These are phyloP conservation scores for Didymella segeticola DNA, from an alignment of 2,329 filamentous ascomycete species.

Conservation along the genomic window DNA sequence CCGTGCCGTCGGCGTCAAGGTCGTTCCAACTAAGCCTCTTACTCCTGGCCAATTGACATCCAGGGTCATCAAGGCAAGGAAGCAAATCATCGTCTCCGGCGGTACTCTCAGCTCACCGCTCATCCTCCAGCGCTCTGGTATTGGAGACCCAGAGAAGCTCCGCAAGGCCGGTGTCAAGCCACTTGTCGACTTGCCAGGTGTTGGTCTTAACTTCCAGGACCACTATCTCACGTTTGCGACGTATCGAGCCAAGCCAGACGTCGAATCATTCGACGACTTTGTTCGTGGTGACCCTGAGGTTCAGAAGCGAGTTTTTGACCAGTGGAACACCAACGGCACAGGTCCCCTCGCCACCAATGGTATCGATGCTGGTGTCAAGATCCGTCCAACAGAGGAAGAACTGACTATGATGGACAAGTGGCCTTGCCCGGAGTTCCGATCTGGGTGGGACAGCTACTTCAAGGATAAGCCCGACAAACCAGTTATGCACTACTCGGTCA, in stretches of 20 bases:
- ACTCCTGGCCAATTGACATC: conserved; percentile 59
- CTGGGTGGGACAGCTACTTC: conserved; percentile 82
- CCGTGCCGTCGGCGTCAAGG: conserved; percentile 73
- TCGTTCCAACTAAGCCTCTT: conserved; percentile 73
- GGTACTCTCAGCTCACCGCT: conserved; percentile 77
- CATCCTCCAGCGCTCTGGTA: conserved; percentile 77
- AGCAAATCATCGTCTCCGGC: conserved; percentile 75
- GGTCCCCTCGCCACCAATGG: conserved; percentile 79
- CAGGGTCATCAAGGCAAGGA: conserved; percentile 70
- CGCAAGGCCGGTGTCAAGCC: conserved; percentile 71
- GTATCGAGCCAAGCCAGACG: conserved; percentile 75
- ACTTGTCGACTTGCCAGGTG: conserved; percentile 73
- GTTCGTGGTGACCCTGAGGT: conserved; percentile 74
- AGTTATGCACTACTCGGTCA: conserved; percentile 83
- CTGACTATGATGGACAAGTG: conserved; percentile 72
- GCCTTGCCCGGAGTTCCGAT: conserved; percentile 76
- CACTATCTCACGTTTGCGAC: conserved; percentile 75
- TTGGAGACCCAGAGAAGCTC: conserved; percentile 76
- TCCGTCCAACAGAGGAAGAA: conserved; percentile 73
- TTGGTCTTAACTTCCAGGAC: conserved; percentile 79
- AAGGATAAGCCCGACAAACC: conserved; percentile 86
- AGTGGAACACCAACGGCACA: conserved; percentile 81
- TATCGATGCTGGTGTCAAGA: conserved; percentile 81
- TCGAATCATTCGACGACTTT: conserved; percentile 83
- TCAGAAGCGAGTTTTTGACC: conserved; percentile 75